phyloP scores from a whole-genome alignment of 148 eudicot species.

The Cornus kousa region DNA sequence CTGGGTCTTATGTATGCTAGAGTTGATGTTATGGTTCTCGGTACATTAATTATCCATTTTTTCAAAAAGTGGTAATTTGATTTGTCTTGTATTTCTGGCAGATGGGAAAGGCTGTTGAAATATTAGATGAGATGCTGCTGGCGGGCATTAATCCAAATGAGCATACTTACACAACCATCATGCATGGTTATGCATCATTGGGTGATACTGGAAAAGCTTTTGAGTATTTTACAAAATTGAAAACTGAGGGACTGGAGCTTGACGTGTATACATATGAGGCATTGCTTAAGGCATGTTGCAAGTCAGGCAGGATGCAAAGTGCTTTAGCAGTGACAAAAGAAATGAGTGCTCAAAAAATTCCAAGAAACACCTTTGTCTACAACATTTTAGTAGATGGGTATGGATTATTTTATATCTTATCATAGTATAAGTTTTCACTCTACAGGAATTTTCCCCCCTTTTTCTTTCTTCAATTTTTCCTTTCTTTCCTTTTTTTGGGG shows the following conservation, averaged over 20 bases:
- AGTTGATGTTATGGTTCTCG: too few relatives aligned
- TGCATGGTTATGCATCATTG: constrained; percentile 95
- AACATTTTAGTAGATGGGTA: constrained; percentile 97
- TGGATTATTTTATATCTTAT: constrained; percentile 1
- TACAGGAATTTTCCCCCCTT: too few relatives aligned
- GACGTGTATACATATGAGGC: constrained; percentile 90
- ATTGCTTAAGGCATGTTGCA: constrained; percentile 95
- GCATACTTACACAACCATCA: constrained; percentile 85
- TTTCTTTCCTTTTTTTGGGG: too few relatives aligned
- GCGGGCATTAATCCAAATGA: constrained; percentile 72
- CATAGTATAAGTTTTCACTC: neutral
- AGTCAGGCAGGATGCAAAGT: constrained; percentile 98
- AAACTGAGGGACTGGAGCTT: constrained; percentile 83
- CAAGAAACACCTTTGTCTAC: constrained; percentile 84
- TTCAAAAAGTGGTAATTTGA: neutral
- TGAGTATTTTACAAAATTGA: constrained; percentile 76
- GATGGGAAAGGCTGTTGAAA: constrained; percentile 82
- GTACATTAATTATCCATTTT: neutral
- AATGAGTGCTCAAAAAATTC: constrained; percentile 75
- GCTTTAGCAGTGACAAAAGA: constrained; percentile 95
- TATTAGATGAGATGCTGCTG: constrained; percentile 76
- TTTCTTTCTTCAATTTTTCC: too few relatives aligned
- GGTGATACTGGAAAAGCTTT: constrained; percentile 99
- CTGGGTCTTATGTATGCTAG: too few relatives aligned
- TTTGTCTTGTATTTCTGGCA: constrained; percentile 22